Percentiles rank a stretch among this genome's conserved stretches.
phyloP scores from a whole-genome alignment of 2,329 filamentous ascomycete genomes.

The Calonectria henricotiae region DNA sequence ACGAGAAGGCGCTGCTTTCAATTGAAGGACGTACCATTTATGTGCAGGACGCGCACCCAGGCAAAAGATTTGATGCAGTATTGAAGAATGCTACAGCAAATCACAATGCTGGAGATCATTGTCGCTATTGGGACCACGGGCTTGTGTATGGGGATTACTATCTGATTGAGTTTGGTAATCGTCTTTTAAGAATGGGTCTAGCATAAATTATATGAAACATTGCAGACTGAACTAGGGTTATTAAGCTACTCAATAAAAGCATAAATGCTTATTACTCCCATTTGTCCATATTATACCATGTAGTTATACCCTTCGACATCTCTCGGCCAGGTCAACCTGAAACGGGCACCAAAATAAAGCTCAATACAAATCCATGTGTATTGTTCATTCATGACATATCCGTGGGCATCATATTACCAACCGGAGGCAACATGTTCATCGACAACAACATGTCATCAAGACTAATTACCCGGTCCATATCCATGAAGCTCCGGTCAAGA shows the following conservation, averaged over 20 bases:
- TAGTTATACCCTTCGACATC: too few relatives aligned
- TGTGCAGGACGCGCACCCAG: constrained; percentile 12
- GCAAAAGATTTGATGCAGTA: constrained; percentile 52
- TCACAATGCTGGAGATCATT: constrained; percentile 52
- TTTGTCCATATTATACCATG: too few relatives aligned
- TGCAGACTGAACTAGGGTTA: background rate
- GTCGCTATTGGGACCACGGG: constrained; percentile 58
- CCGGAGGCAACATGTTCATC: constrained; percentile 11
- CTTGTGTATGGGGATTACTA: constrained; percentile 69
- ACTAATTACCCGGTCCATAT: constrained; percentile 36
- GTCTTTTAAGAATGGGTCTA: constrained; percentile 37
- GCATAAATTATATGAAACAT: background rate
- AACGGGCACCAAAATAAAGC: too few relatives aligned
- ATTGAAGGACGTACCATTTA: background rate
- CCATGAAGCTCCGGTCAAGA: constrained; percentile 29
- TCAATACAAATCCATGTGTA: background rate
- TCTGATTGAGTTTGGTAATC: constrained; percentile 55
- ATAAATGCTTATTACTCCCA: background rate
- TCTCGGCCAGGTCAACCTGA: too few relatives aligned
- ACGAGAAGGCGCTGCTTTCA: constrained; percentile 35
- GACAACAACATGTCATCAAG: constrained; percentile 34
- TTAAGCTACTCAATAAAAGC: background rate
- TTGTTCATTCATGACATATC: background rate
- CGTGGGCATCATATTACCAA: background rate
- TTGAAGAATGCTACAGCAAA: constrained; percentile 54